A percentile compares a stretch with the other conserved stretches of the same genome.
phyloP scores from a whole-genome alignment of 331 rosid species.

The Quercus tomentella region DNA sequence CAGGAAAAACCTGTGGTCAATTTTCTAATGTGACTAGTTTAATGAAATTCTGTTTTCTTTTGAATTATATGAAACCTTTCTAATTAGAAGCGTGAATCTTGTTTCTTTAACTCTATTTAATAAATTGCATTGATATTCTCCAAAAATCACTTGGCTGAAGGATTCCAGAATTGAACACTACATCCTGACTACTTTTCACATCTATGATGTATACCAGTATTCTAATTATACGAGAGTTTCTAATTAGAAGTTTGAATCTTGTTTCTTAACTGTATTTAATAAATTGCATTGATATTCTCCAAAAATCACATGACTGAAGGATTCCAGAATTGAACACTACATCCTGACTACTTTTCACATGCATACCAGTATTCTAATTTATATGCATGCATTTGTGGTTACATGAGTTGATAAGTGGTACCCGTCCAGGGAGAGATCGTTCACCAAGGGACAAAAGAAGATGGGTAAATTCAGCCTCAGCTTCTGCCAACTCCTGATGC shows the following conservation, averaged over 20 bases:
- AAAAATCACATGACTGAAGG: not conserved
- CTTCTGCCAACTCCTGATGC: conserved; percentile 96
- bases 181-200: not conserved
- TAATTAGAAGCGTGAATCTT: not conserved
- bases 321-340: not conserved
- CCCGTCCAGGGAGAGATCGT: conserved; percentile 93
- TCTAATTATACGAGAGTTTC: not conserved
- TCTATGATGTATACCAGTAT: not conserved
- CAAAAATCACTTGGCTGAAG: not conserved
- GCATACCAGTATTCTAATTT: not conserved
- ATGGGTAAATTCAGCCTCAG: conserved; percentile 93
- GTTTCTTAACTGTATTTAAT: not conserved
- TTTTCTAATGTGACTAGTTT: not conserved
- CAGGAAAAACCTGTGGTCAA: not conserved
- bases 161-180: not conserved
- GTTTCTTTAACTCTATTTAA: not conserved
- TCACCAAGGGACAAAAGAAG: conserved; percentile 94
- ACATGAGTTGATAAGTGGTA: conserved; percentile 30
- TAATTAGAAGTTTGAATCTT: not conserved
- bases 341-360: not conserved
- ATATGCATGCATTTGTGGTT: conserved; percentile 3
- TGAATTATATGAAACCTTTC: not conserved
- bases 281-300: not conserved
- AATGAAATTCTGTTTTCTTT: not conserved
- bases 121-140: not conserved